A percentile compares a stretch with the other conserved stretches of the same genome.
These are phyloP conservation scores for Malassezia sympodialis DNA, from an alignment of 1,284 basidiomycete genomes.

Conservation along the genomic window DNA sequence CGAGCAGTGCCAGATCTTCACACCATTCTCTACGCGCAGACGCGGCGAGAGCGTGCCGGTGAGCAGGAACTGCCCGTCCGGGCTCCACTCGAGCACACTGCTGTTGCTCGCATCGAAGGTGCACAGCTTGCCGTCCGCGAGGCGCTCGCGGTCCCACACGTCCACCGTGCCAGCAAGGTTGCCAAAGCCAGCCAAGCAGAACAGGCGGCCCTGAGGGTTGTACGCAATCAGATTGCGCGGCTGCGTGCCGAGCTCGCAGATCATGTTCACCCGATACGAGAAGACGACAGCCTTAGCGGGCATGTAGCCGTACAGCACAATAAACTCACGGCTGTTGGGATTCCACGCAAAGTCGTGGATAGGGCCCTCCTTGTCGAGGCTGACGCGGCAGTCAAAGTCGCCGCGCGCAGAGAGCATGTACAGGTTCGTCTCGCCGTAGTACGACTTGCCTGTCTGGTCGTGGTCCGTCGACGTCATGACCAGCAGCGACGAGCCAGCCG, in stretches of 20 bases:
- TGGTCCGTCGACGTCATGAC: conserved; percentile 90
- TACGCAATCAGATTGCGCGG: conserved; percentile 87
- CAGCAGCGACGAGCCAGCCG: conserved; percentile 62
- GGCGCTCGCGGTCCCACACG: conserved; percentile 75
- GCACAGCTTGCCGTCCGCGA: conserved; percentile 61
- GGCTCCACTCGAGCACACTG: conserved; percentile 86
- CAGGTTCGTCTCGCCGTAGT: conserved; percentile 92
- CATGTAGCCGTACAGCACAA: conserved; percentile 93
- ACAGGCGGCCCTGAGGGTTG: conserved; percentile 82
- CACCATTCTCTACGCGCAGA: conserved; percentile 88
- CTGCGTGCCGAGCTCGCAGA: conserved; percentile 80
- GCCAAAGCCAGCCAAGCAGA: conserved; percentile 86
- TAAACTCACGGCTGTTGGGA: conserved; percentile 85
- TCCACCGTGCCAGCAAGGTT: conserved; percentile 90
- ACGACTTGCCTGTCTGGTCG: conserved; percentile 91
- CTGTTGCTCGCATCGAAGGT: conserved; percentile 88
- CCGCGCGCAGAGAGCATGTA: conserved; percentile 91
- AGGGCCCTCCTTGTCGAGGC: conserved; percentile 90
- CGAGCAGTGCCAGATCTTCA: conserved; percentile 88
- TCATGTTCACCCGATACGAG: conserved; percentile 73
- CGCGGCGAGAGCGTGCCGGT: conserved; percentile 89
- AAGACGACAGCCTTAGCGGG: conserved; percentile 86
- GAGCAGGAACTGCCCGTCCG: conserved; percentile 80
- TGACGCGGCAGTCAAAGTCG: conserved; percentile 82
- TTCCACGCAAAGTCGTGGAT: conserved; percentile 96